Evolutionary conservation across 2,329 filamentous ascomycete species (phyloP), one percentile per base, ranked within the genome.

Genomic region (Fusarium caatingaense): DNA sequence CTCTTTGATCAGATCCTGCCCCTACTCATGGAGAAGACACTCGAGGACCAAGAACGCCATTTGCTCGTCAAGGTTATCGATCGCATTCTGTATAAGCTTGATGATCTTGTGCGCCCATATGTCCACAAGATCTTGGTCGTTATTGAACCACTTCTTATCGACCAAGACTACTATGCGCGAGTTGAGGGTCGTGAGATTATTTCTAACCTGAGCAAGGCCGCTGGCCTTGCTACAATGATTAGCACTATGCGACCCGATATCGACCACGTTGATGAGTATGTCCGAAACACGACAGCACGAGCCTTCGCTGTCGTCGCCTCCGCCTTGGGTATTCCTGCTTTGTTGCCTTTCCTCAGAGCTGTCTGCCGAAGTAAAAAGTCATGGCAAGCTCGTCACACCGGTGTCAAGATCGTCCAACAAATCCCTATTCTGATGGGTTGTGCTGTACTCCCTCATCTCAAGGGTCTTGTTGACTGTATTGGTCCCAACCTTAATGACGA

Each of bases 351-450:
- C 86, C 85, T 99, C 44, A 90, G 94, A 76, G 96, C 97, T 64
- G 96, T 99, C 20, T 99, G 96, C 79, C 91, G 94, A 79, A 97
- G 94, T 83, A 98, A 98, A 83, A 99, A 99, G 82, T 98, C 96
- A 60, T 99, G 96, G 96, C 94, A 98, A 79, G 96, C 96, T 56
- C 88, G 96, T 67, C 96, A 99, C 79, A 99, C 96, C 4, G 96
- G 96, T 83, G 96, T 99, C 71, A 99, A 99, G 85, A 99, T 99
- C 78, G 93, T 99, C 18, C 96, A 99, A 80, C 96, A 99, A 78
- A 98, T 99, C 75, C 95, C 96, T 23, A 99, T 99, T 73, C 84
- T 99, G 8, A 99, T 99, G 96, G 96, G 96, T 28, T 99, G 96
- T 78, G 96, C 96, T 46, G 93, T 99, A 54, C 84, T 99, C 27